Evolutionary conservation across 164 flowering plant genomes (phyloP).

Genomic region (Stephania cephalantha): DNA sequence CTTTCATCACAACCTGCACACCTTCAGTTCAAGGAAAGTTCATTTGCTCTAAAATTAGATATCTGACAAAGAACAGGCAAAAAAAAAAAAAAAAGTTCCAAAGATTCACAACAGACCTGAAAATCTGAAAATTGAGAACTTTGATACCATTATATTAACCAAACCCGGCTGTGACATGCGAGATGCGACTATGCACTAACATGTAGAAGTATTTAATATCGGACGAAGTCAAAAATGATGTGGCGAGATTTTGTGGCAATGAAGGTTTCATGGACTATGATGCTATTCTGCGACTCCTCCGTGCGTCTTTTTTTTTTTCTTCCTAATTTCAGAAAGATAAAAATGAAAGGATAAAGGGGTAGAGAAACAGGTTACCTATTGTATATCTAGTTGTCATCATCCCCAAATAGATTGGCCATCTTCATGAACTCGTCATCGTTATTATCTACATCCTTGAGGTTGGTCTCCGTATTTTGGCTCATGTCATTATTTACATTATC

Average conservation of each 20-base stretch:
- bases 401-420: slow-evolving; percentile 40
- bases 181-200: neutral
- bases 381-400: slow-evolving; percentile 29
- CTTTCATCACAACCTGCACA: slow-evolving; percentile 6
- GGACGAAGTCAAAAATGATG: neutral
- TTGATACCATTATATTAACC: neutral
- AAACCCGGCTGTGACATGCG: neutral
- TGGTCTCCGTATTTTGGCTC: slow-evolving; percentile 31
- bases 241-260: neutral
- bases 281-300: neutral
- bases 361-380: slow-evolving; percentile 32
- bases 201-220: neutral
- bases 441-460: slow-evolving; percentile 49
- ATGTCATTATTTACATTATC: slow-evolving; percentile 51
- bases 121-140: neutral
- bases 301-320: neutral
- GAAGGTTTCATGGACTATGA: neutral
- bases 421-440: slow-evolving; percentile 27
- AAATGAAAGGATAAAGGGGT: neutral
- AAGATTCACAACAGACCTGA: neutral
- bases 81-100: neutral
- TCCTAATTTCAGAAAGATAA: neutral
- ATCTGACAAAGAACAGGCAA: too few species aligned
- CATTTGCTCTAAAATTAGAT: neutral
- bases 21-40: neutral